Evolutionary conservation across 2,329 filamentous ascomycete species (phyloP).

Genomic region (Atkinsonella texensis): DNA sequence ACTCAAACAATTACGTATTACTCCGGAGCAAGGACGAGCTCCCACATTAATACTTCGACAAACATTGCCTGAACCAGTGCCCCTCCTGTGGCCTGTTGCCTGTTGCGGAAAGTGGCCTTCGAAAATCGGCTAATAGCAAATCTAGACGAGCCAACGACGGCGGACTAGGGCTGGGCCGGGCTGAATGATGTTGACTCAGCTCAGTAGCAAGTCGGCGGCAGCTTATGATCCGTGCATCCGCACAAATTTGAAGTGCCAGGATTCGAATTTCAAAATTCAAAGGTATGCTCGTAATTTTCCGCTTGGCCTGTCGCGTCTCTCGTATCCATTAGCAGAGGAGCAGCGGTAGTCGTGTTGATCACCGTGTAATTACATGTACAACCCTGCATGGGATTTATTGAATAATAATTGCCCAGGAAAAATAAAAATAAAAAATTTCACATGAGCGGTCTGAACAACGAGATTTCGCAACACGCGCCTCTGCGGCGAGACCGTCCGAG

Average conservation of each 20-base stretch:
- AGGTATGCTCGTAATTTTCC: background rate
- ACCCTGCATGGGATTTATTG: background rate
- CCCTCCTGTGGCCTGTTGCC: too few species aligned
- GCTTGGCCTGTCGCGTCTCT: background rate
- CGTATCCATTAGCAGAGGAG: background rate
- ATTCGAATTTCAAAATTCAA: background rate
- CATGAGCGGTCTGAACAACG: background rate
- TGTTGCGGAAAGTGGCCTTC: background rate
- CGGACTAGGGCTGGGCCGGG: background rate
- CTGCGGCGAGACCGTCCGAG: background rate
- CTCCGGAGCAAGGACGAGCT: too few species aligned
- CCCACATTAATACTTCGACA: too few species aligned
- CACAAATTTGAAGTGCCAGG: background rate
- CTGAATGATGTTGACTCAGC: background rate
- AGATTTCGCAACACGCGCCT: background rate
- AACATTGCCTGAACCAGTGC: too few species aligned
- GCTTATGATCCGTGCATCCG: background rate
- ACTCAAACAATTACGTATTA: too few species aligned
- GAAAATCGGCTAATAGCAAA: too few species aligned
- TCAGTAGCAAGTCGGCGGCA: background rate
- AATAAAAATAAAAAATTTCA: background rate
- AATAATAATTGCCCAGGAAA: background rate
- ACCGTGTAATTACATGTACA: background rate
- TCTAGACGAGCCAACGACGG: too few species aligned
- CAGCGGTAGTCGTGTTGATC: background rate